These are phyloP conservation scores for Pyricularia pennisetigena DNA, from an alignment of 2,329 filamentous ascomycete genomes.

Conservation along the genomic window DNA sequence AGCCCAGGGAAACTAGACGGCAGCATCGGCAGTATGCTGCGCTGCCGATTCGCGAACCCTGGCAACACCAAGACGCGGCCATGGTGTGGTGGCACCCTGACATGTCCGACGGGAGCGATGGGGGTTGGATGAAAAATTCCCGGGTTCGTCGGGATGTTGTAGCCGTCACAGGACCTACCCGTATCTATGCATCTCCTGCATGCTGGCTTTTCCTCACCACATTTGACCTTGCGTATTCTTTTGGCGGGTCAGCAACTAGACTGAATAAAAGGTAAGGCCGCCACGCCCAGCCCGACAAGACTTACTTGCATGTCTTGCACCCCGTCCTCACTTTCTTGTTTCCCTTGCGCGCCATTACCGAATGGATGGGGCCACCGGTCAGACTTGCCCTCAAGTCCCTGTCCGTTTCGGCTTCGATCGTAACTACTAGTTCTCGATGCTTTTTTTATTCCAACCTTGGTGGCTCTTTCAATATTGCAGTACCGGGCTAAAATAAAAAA, in stretches of 20 bases:
- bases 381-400: background rate
- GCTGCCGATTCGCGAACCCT: background rate
- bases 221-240: slow-evolving; percentile 21
- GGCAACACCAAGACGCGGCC: background rate
- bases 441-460: background rate
- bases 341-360: slow-evolving; percentile 1
- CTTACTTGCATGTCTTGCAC: slow-evolving; percentile 8
- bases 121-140: background rate
- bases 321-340: slow-evolving; percentile 6
- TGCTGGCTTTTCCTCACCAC: slow-evolving; percentile 19
- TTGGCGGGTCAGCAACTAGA: background rate
- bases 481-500: background rate
- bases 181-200: slow-evolving; percentile 19
- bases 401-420: background rate
- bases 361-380: background rate
- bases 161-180: slow-evolving; percentile 20
- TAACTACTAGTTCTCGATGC: background rate
- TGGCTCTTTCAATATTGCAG: background rate
- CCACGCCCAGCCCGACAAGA: background rate
- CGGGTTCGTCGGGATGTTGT: slow-evolving; percentile 4
- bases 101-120: background rate
- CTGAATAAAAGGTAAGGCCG: no score
- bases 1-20: background rate
- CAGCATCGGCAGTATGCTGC: background rate
- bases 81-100: background rate